A percentile compares a stretch with the other conserved stretches of the same genome.
phyloP scores from a whole-genome alignment of 495 filamentous ascomycete species.

The Podospora pseudoanserina region DNA sequence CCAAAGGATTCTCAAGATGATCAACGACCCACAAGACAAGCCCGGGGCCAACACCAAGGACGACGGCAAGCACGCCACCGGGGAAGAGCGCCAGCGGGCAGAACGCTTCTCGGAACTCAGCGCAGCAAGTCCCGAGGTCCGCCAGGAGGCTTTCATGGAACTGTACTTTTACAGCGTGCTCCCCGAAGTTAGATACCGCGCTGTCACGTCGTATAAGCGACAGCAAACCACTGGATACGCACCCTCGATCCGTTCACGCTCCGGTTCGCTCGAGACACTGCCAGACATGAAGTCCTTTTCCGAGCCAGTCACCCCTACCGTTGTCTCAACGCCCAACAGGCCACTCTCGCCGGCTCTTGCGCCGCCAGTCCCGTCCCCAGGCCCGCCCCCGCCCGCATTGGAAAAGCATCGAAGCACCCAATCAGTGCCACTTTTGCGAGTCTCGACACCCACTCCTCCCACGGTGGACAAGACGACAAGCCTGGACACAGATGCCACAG shows the following conservation, averaged over 20 bases:
- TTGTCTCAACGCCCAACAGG: neutral
- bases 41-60: conserved; percentile 13
- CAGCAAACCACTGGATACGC: conserved; percentile 24
- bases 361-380: neutral
- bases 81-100: neutral
- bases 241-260: conserved; percentile 17
- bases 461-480: conserved; percentile 7
- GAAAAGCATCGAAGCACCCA: conserved; percentile 13
- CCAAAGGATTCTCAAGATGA: conserved; percentile 35
- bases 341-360: conserved; percentile 5
- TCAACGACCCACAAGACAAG: conserved; percentile 27
- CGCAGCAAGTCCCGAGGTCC: conserved; percentile 37
- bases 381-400: neutral
- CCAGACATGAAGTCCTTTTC: conserved; percentile 8
- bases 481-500: conserved; percentile 22
- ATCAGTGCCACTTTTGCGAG: conserved; percentile 15
- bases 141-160: conserved; percentile 40
- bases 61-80: neutral
- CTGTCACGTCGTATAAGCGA: conserved; percentile 23
- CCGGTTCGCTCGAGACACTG: conserved; percentile 15
- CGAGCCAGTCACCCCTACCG: conserved; percentile 2
- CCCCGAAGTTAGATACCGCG: conserved; percentile 28
- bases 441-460: conserved; percentile 6
- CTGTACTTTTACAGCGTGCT: conserved; percentile 42
- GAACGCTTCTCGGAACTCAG: conserved; percentile 33